Base-by-base conservation (phyloP, 148 eudicot genomes). In the Persicaria tinctoria region DNA sequence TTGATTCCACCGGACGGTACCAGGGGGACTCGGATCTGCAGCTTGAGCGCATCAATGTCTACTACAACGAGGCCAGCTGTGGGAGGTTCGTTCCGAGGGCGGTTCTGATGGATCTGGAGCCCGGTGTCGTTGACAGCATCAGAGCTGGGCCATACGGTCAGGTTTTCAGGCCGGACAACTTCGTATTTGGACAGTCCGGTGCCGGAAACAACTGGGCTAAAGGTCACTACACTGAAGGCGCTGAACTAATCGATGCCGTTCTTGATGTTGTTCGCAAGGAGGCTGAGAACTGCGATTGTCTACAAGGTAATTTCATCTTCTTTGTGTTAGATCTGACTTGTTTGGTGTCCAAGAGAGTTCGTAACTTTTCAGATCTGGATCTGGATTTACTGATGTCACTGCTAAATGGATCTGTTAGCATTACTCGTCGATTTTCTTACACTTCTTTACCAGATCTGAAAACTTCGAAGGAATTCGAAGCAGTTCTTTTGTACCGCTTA, bases 261-360 rank as follows among this genome's bases (percentile, higher is more conserved):
- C 76, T 74, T 13, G 76, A 74, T 44, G 76, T 74, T n/a, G 76
- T 74, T 45, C 76, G 76, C 51, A 74, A 74, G 56, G 76, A 74
- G 49, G 76, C 76, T 32, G 76, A 74, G 50, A 74, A 74, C 46
- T 74, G 76, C 46, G 76, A 74, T 51, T 74, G 76, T 18, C 17
- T 74, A 32, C 76, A 74, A 74, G 76, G 76, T 74, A 41, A 14
- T 20, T 18, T n/a, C 32, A 66, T 20, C 57, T 9, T 53, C 57
- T 53, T 9, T 53, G 11, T 53, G 57, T 53, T 16, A 53, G 11
- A 10, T 53, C 13, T 53, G 13, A 16, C 57, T 53, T 53, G 3
- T 53, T 53, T 53, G 11, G 57, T 4, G 11, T 16, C 6, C n/a
- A 10, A 9, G 1, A 53, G 11, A 6, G 5, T 53, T 53, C 2